Conservation (phyloP, 1,284 basidiomycete genomes). For the Trichosporon sp. region DNA sequence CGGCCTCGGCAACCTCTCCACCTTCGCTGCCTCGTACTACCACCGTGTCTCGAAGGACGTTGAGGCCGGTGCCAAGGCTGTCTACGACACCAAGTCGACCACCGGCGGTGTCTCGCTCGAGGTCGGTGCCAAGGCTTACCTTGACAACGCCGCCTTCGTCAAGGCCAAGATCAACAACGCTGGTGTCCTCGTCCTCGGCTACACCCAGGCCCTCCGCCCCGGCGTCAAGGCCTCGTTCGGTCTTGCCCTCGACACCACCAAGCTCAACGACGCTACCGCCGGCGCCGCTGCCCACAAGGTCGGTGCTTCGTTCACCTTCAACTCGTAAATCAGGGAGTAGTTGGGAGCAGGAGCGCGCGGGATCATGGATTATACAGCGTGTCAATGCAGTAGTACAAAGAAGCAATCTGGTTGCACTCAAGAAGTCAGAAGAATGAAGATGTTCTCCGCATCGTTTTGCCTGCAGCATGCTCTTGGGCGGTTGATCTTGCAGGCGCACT, state of each 20-base stretch:
- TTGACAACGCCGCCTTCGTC: conserved; percentile 80
- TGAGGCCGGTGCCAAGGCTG: conserved; percentile 95
- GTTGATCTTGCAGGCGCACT: background rate
- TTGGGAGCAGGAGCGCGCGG: conserved; percentile 1
- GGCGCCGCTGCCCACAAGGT: conserved; percentile 54
- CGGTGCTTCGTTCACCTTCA: conserved; percentile 55
- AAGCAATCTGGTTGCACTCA: background rate
- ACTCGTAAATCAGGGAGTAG: conserved; percentile 39
- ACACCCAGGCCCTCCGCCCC: conserved; percentile 86
- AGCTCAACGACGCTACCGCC: conserved; percentile 62
- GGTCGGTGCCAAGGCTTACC: conserved; percentile 84
- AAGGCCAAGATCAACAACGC: conserved; percentile 99
- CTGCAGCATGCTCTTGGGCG: background rate
- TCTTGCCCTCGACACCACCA: conserved; percentile 83
- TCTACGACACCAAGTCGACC: conserved; percentile 91
- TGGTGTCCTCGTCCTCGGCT: conserved; percentile 81
- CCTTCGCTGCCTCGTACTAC: conserved; percentile 96
- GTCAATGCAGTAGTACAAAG: conserved; percentile 3
- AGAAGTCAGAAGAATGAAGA: no score
- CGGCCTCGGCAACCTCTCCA: conserved; percentile 88
- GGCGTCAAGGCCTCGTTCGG: conserved; percentile 94
- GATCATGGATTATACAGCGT: conserved; percentile 5
- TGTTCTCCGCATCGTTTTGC: no score
- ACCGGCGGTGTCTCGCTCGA: conserved; percentile 84
- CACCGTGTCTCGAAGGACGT: conserved; percentile 88